A percentile compares a stretch with the other conserved stretches of the same genome.
These are phyloP conservation scores for Cladophialophora exuberans DNA, from an alignment of 2,329 filamentous ascomycete species.

Conservation along the genomic window DNA sequence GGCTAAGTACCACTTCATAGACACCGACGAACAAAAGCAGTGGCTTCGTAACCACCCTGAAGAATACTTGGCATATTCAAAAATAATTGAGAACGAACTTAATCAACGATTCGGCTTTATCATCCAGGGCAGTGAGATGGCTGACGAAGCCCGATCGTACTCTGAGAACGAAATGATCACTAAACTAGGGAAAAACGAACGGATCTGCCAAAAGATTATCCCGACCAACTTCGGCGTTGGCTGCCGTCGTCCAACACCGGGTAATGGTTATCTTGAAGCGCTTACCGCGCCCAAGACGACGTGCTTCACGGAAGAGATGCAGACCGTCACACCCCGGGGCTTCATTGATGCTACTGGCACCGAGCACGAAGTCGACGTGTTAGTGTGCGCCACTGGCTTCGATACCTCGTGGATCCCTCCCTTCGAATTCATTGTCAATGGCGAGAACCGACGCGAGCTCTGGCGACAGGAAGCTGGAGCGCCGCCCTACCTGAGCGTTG, in stretches of 20 bases:
- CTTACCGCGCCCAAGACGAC: conserved; percentile 24
- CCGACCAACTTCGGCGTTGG: conserved; percentile 34
- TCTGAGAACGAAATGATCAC: conserved; percentile 32
- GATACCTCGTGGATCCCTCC: conserved; percentile 20
- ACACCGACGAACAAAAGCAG: conserved; percentile 23
- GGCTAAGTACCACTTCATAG: neutral
- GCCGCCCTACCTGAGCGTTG: neutral
- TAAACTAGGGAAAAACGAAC: conserved; percentile 28
- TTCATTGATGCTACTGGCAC: conserved; percentile 26
- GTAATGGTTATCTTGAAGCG: conserved; percentile 31
- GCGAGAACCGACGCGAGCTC: neutral
- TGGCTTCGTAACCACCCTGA: conserved; percentile 26
- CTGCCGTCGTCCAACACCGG: conserved; percentile 34
- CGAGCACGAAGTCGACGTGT: conserved; percentile 34
- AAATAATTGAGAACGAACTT: conserved; percentile 30
- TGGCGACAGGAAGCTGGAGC: neutral
- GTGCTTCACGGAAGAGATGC: conserved; percentile 15
- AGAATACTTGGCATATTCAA: conserved; percentile 26
- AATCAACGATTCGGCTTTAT: conserved; percentile 27
- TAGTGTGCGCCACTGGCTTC: conserved; percentile 35
- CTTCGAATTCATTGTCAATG: conserved; percentile 10
- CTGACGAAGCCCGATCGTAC: conserved; percentile 19
- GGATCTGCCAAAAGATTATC: conserved; percentile 33
- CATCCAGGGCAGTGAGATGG: conserved; percentile 19
- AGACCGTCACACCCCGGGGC: conserved; percentile 24